Base-by-base conservation (phyloP, 495 filamentous ascomycete species). In the Penicillium maclennaniae region DNA sequence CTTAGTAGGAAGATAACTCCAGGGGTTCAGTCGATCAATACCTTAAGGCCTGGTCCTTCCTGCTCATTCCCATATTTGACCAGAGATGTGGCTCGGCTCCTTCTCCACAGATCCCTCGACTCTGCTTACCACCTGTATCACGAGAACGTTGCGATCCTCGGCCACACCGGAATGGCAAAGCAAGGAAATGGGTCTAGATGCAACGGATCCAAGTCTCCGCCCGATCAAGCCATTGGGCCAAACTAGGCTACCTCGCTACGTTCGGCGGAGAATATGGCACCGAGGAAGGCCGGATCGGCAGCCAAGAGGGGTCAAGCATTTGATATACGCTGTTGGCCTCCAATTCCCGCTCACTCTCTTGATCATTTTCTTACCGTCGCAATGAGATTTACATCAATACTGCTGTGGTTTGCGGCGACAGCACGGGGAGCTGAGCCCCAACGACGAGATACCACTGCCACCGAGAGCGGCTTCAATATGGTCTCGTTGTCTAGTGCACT, bases 251-350 rank as follows among this genome's bases (percentile, higher is more conserved):
- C 8, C 31, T 34, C 31, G 31, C 31, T 14, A 14, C 14, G 31
- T 34, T 34, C 8, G 31, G 39, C 47, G 38, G 39, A 43, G 39
- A 36, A 23, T n/a, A 34, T 36, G 15, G 38, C 39, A 17, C 39
- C 48, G 39, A 45, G 43, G 36, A 42, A 17, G 36, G 16, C 20
- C 31, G 17, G 42, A 53, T 49, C 45, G 45, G 40, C 45, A 25
- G 43, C 43, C 44, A 31, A 49, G 55, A 52, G 48, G 45, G 37
- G 49, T 49, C 47, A 61, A 64, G 49, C 58, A 61, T 59, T 61
- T 56, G 52, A 61, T 64, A 61, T 64, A 56, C 47, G 50, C 17
- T 7, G 28, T 23, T 43, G 7, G 7, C 48, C 39, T 42, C 43
- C 37, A 27, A 19, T 42, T 41, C n/a, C n/a, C 16, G 25, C 44